phyloP scores from a whole-genome alignment of 805 yeast genomes.

The Metschnikowia baotianmanensis region DNA sequence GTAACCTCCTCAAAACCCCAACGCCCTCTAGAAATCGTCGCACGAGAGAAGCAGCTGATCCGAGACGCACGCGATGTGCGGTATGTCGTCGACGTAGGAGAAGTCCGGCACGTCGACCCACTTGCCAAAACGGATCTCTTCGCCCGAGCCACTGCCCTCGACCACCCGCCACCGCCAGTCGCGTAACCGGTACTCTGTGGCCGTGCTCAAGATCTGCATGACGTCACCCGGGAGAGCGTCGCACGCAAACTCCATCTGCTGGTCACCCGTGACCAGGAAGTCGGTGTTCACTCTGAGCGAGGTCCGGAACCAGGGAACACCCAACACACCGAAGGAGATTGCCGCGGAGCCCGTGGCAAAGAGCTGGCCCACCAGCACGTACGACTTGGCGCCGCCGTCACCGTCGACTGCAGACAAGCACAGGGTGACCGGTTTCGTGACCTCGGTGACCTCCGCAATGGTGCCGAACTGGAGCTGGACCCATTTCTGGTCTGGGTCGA shows the following conservation, averaged over 20 bases:
- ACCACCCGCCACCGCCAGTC: constrained; percentile 11
- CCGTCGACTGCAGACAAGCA: constrained; percentile 10
- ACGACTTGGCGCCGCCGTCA: constrained; percentile 7
- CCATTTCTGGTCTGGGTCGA: constrained; percentile 6
- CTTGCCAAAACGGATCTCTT: background rate
- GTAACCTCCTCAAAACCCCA: background rate
- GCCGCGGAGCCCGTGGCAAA: background rate
- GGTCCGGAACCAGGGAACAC: constrained; percentile 2
- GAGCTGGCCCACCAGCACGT: background rate
- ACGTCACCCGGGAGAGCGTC: constrained; percentile 7
- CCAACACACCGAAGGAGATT: constrained; percentile 3
- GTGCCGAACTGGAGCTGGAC: constrained; percentile 11
- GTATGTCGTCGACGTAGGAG: constrained; percentile 1
- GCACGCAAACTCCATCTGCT: constrained; percentile 14
- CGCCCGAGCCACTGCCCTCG: background rate
- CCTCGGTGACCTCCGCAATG: background rate
- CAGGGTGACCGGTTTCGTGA: constrained; percentile 7
- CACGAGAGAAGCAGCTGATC: constrained; percentile 1
- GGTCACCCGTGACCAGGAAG: constrained; percentile 1
- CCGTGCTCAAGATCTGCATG: constrained; percentile 9
- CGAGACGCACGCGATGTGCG: constrained; percentile 11
- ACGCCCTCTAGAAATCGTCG: background rate
- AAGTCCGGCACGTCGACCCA: constrained; percentile 7
- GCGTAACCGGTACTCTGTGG: constrained; percentile 4
- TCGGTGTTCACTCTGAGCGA: constrained; percentile 1